Evolutionary conservation across 176 grass and related monocot species (phyloP).

Genomic region (Otatea glauca): DNA sequence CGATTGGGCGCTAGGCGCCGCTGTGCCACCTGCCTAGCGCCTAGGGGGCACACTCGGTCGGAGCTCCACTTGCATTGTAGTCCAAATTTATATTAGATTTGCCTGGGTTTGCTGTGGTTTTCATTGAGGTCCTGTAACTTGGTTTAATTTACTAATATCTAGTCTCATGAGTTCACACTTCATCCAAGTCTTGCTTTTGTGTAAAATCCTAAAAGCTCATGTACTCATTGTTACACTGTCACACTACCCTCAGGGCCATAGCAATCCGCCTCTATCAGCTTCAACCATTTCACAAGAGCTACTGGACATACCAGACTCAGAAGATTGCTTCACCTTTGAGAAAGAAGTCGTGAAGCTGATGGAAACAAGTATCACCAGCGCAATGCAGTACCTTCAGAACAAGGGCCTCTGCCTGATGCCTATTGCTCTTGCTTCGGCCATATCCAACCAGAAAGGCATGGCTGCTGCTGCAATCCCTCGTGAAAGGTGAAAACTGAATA

Average conservation of each 20-base stretch:
- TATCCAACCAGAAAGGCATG: conserved; percentile 65
- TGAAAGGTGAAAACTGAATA: conserved; percentile 50
- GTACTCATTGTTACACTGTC: conserved; percentile 1
- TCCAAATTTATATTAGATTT: not conserved
- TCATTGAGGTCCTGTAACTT: not conserved
- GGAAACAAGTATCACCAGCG: conserved; percentile 70
- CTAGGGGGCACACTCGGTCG: no score
- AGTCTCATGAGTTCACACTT: not conserved
- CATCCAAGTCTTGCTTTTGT: not conserved
- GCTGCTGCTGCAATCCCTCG: conserved; percentile 34
- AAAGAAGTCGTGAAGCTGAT: conserved; percentile 72
- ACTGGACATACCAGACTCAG: conserved; percentile 35
- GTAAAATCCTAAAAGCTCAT: not conserved
- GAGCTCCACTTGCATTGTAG: not conserved
- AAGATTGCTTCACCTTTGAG: conserved; percentile 62
- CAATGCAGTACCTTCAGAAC: conserved; percentile 88
- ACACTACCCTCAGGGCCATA: conserved; percentile 27
- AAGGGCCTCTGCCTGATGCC: conserved; percentile 90
- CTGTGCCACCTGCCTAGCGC: no score
- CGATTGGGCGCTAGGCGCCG: no score
- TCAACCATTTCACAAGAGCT: conserved; percentile 41
- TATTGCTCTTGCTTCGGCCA: conserved; percentile 73
- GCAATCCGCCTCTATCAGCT: conserved; percentile 21
- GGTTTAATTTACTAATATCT: not conserved
- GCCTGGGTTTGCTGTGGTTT: not conserved